Conservation (phyloP, 495 filamentous ascomycete species). For the Annulohypoxylon stygium region DNA sequence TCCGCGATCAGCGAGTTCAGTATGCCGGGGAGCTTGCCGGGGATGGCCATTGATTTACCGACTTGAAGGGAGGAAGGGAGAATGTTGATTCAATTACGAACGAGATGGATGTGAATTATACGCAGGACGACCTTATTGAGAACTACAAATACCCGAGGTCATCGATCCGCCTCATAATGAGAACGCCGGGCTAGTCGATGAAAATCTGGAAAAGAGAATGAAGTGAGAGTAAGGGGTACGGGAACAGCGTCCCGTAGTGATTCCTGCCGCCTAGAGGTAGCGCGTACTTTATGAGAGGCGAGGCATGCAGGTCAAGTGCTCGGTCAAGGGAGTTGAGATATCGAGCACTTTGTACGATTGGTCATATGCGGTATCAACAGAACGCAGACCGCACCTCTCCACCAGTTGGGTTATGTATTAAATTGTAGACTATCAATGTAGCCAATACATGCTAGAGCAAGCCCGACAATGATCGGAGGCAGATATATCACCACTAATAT, state of each 20-base stretch:
- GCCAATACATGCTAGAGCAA: constrained; percentile 6
- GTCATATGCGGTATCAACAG: constrained; percentile 11
- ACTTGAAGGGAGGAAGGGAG: constrained; percentile 10
- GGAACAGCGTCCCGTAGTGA: neutral
- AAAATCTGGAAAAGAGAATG: neutral
- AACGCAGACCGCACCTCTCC: constrained; percentile 6
- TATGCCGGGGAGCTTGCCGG: constrained; percentile 45
- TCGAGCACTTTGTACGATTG: constrained; percentile 20
- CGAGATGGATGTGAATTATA: neutral
- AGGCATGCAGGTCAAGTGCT: constrained; percentile 2
- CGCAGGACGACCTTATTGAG: neutral
- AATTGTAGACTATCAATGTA: constrained; percentile 5
- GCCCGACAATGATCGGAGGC: constrained; percentile 9
- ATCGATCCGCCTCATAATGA: neutral
- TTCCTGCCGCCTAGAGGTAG: neutral
- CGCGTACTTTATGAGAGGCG: neutral
- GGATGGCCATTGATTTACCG: constrained; percentile 44
- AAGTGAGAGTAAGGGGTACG: neutral
- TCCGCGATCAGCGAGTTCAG: constrained; percentile 49
- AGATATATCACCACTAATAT: constrained; percentile 9
- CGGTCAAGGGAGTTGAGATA: neutral
- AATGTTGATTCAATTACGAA: neutral
- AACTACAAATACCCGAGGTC: neutral
- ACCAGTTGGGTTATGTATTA: constrained; percentile 17
- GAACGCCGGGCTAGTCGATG: neutral